phyloP scores from a whole-genome alignment of 768 basidiomycete genomes.

The Boletus rubescentipes region DNA sequence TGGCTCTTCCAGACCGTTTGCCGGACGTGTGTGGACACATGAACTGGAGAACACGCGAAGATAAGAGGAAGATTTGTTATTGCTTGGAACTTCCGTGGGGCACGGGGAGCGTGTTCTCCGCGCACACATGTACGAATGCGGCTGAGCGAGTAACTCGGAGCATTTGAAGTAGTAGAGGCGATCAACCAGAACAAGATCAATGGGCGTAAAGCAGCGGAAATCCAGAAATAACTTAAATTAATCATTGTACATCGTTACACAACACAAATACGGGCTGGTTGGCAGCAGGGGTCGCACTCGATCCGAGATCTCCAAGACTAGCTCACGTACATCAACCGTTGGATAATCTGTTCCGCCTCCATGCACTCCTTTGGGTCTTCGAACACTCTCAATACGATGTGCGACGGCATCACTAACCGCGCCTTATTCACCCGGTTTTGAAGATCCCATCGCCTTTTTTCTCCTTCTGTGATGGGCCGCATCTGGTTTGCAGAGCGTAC shows the following conservation, averaged over 20 bases:
- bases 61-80: background rate
- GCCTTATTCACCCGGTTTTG: constrained; percentile 67
- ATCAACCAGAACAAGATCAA: background rate
- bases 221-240: background rate
- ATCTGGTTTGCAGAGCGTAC: constrained; percentile 4
- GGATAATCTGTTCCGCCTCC: constrained; percentile 52
- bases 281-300: background rate
- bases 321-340: background rate
- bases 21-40: background rate
- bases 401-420: constrained; percentile 53
- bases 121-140: background rate
- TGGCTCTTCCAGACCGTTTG: background rate
- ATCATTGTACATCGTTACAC: background rate
- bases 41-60: background rate
- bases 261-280: background rate
- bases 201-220: background rate
- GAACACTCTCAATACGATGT: constrained; percentile 65
- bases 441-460: constrained; percentile 55
- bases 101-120: background rate
- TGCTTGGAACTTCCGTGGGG: background rate
- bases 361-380: constrained; percentile 66
- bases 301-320: background rate
- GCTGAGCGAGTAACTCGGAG: background rate
- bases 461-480: constrained; percentile 45
- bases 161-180: background rate